Base-by-base conservation (phyloP, 805 yeast species). In the Candida ulmi region DNA sequence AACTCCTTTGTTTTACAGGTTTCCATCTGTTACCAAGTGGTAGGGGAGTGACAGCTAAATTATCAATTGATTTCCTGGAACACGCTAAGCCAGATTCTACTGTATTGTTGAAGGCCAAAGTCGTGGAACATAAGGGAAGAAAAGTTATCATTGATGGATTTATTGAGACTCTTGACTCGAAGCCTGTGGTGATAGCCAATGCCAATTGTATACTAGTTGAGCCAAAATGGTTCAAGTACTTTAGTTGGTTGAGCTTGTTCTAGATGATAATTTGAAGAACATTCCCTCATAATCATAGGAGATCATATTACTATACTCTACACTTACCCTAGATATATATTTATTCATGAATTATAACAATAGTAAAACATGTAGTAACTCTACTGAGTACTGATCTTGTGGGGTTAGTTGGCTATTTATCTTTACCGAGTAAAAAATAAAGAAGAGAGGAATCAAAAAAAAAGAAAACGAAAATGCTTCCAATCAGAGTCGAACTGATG, bases 41-140 rank as follows among this genome's bases (percentile, higher is more conserved):
- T 40, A 70, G 83, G 37, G 99, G 98, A 12, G 96, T 93, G 18
- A 91, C 99, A 0, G 99, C 96, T 0, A 72, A 70, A 37, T 65
- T 91, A 32, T 62, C 72, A 3, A 67, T 91, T 8, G 69, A 83
- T 38, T 91, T 87, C 60, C 29, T 51, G 9, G 43, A 55, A n/a
- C 70, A 71, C 31, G 61, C 62, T 5, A 58, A 66, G 7, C 82
- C 88, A 0, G 74, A 78, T 43, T 67, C 80, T 17, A 76, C 80
- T 9, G 75, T 88, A 2, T 67, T 87, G 12, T 61, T 93, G 35
- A 68, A 68, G 32, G 95, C 95, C 0, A 67, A 73, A 33, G 88
- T 90, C 1, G 58, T 58, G 1, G 77, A 83, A 51, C 54, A 61
- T 11, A 81, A 80, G 44, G 96, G 96, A 0, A 68, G 98, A 33